These are phyloP conservation scores for Calonectria pauciramosa DNA, from an alignment of 2,329 filamentous ascomycete genomes.

Conservation along the genomic window DNA sequence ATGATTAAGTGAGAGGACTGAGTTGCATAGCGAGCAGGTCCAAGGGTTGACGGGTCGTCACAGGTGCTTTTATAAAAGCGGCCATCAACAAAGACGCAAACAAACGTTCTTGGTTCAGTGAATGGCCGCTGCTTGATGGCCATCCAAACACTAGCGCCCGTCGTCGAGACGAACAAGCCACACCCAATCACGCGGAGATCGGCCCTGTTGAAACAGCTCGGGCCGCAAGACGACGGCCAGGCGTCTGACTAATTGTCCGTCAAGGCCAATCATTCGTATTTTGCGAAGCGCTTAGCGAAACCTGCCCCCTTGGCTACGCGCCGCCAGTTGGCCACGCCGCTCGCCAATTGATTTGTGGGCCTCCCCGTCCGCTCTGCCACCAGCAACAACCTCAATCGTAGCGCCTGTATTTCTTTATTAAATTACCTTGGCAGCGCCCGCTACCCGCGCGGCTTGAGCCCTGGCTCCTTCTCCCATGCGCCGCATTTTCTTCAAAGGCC, in stretches of 20 bases:
- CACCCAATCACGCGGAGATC: slow-evolving; percentile 35
- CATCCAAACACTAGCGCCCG: slow-evolving; percentile 19
- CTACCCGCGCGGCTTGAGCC: neutral
- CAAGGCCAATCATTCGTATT: slow-evolving; percentile 39
- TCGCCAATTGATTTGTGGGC: neutral
- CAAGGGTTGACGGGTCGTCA: neutral
- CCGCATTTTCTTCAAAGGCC: neutral
- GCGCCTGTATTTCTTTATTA: neutral
- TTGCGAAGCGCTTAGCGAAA: slow-evolving; percentile 44
- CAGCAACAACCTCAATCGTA: no score
- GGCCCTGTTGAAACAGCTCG: slow-evolving; percentile 25
- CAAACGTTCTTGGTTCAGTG: neutral
- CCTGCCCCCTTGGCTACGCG: slow-evolving; percentile 7
- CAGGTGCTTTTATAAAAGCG: neutral
- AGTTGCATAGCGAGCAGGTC: slow-evolving; percentile 1
- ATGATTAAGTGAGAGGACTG: slow-evolving; percentile 22
- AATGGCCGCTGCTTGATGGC: neutral
- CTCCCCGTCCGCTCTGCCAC: neutral
- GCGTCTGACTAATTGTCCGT: neutral
- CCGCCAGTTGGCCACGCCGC: neutral
- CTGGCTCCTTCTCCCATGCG: neutral
- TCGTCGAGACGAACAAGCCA: neutral
- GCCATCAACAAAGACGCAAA: neutral
- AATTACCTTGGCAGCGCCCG: neutral
- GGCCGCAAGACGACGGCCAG: slow-evolving; percentile 8